Conservation (phyloP, 768 basidiomycete genomes). For the Boletales sp. region DNA sequence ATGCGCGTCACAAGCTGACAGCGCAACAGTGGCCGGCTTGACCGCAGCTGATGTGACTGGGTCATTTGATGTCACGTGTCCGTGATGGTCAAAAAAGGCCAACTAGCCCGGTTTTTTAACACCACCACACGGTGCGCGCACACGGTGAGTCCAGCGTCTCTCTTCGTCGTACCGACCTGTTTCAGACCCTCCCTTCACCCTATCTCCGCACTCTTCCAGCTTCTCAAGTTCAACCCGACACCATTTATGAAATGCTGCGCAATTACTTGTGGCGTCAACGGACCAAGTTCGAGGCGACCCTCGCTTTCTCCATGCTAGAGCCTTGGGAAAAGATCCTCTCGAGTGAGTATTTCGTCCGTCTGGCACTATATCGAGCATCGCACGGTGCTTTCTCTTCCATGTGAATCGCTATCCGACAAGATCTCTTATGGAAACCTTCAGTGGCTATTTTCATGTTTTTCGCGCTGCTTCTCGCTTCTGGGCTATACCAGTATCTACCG, state of each 20-base stretch:
- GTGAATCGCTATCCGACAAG: not conserved
- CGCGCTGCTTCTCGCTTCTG: conserved; percentile 46
- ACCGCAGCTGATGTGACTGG: too few species aligned
- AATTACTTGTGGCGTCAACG: conserved; percentile 32
- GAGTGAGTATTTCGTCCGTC: conserved; percentile 37
- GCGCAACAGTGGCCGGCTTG: too few species aligned
- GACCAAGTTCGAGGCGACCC: conserved; percentile 47
- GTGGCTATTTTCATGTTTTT: conserved; percentile 41
- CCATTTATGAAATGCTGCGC: conserved; percentile 25
- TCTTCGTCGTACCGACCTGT: not conserved
- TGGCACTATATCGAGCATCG: not conserved
- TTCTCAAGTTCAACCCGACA: not conserved
- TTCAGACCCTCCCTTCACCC: not conserved
- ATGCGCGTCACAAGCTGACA: too few species aligned
- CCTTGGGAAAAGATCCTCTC: conserved; percentile 66
- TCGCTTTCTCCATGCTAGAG: conserved; percentile 61
- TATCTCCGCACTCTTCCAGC: not conserved
- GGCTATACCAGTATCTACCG: conserved; percentile 57
- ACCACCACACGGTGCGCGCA: not conserved
- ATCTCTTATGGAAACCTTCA: conserved; percentile 22
- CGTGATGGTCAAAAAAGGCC: conserved; percentile 3
- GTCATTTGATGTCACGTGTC: conserved; percentile 27
- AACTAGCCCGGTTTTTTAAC: not conserved
- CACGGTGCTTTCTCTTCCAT: not conserved
- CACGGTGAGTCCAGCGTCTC: not conserved